Evolutionary conservation across 1,139 yeast species (phyloP), one percentile per base, ranked within the genome.

Genomic region (Blastobotrys buckinghamii): DNA sequence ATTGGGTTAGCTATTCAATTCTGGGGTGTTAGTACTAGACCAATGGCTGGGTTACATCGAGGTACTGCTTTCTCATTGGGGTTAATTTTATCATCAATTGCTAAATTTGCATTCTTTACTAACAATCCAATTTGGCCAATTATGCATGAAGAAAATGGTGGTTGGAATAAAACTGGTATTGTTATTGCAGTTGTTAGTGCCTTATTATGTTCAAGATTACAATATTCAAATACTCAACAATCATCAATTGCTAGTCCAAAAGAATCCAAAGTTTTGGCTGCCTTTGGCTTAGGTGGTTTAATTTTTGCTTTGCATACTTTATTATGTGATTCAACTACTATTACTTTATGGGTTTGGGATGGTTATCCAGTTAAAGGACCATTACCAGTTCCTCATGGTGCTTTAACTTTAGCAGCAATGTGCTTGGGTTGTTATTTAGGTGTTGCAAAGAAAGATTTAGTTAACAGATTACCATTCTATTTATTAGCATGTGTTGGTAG

Each of bases 81-180:
- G 20, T 73, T 92, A 50, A 73, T 86, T 44, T 66, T 80, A 5
- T 81, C 96, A 2, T 78, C 89, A 0, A 77, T 85, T 37, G 74
- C 88, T 30, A 92, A 94, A 63, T 84, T 78, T 68, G 78, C 83
- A 16, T 78, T 75, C 61, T 85, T 78, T 68, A 81, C 97, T 6
- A 90, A 90, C 63, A 92, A 92, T 64, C 98, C 98, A 36, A 73
- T 89, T 45, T 92, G 98, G 98, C 95, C 98, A 36, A 84, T 89
- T 42, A 83, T 92, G 92, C 84, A 89, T 63, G 76, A 75, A 29
- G 79, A 73, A 24, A 90, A 86, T 59, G 97, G 97, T 26, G 98
- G 98, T 9, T 79, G 80, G 72, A 90, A 90, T 65, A 75, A 73
- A 48, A 68, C 80, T 29, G 97, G 95, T 42, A 67, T 92, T 5